These are phyloP conservation scores for Nicotiana undulata DNA, from an alignment of 257 asterid species.

Conservation along the genomic window DNA sequence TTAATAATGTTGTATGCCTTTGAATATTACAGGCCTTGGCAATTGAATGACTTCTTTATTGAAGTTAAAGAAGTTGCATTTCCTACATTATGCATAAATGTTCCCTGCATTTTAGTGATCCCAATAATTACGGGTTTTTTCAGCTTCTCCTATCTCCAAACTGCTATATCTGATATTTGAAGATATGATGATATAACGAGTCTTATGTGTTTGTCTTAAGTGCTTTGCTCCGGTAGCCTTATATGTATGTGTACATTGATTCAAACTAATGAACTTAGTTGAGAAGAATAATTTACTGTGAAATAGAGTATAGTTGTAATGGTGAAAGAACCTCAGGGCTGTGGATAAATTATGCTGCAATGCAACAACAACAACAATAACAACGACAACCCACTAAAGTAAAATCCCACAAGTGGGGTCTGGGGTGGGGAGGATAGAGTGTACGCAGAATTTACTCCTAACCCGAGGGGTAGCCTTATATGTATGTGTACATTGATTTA, in stretches of 20 bases:
- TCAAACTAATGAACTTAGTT: background rate
- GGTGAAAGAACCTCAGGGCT: background rate
- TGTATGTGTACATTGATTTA: background rate
- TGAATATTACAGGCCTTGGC: background rate
- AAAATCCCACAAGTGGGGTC: too few species aligned
- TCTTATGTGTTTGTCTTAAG: background rate
- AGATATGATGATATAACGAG: background rate
- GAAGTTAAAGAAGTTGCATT: background rate
- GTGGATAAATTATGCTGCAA: background rate
- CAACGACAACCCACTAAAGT: too few species aligned
- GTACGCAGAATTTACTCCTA: too few species aligned
- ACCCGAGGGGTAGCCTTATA: too few species aligned
- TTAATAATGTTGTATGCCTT: conserved; percentile 40
- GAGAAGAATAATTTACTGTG: background rate
- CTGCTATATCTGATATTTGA: background rate
- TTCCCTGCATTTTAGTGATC: background rate
- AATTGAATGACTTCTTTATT: background rate
- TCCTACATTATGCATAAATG: background rate
- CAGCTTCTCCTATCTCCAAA: background rate
- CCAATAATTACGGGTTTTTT: background rate
- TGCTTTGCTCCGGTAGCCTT: background rate
- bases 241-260: background rate
- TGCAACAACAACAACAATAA: too few species aligned
- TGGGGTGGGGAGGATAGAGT: too few species aligned
- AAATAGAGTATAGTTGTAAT: background rate